phyloP scores from a whole-genome alignment of 2,329 filamentous ascomycete species.

The Westerdykella ornata region DNA sequence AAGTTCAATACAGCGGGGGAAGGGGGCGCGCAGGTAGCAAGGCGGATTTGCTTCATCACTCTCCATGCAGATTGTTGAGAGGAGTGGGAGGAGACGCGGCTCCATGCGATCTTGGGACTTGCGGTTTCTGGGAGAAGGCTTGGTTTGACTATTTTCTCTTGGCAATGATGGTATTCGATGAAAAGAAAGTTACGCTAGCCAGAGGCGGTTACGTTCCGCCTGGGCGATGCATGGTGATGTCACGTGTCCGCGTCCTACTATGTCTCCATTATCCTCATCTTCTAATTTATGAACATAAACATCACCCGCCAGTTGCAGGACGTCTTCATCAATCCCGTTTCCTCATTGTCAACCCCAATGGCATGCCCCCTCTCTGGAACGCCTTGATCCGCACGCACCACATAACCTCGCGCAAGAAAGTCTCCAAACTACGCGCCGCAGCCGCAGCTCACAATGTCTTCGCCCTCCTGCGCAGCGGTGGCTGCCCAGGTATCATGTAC shows the following conservation, averaged over 20 bases:
- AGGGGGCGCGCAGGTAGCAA: constrained; percentile 28
- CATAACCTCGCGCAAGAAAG: constrained; percentile 73
- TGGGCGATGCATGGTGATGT: background rate
- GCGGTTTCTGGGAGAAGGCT: too few relatives aligned
- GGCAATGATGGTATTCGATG: too few relatives aligned
- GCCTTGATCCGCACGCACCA: constrained; percentile 72
- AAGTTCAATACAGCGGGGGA: constrained; percentile 36
- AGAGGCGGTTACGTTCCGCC: background rate
- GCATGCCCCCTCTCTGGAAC: constrained; percentile 37
- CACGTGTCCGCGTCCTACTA: background rate
- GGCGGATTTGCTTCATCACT: constrained; percentile 35
- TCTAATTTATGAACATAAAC: background rate
- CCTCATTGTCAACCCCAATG: constrained; percentile 5
- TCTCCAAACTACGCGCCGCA: constrained; percentile 57
- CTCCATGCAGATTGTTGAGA: constrained; percentile 10
- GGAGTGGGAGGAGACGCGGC: too few relatives aligned
- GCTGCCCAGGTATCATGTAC: constrained; percentile 71
- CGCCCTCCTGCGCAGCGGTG: constrained; percentile 60
- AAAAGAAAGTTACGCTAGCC: background rate
- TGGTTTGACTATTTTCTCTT: too few relatives aligned
- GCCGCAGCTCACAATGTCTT: constrained; percentile 55
- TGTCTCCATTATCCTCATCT: background rate
- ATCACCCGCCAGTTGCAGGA: background rate
- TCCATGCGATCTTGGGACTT: too few relatives aligned
- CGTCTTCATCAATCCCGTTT: constrained; percentile 13